These are phyloP conservation scores for Circinella umbellata DNA, from an alignment of 371 early-diverging fungal species.

Conservation along the genomic window DNA sequence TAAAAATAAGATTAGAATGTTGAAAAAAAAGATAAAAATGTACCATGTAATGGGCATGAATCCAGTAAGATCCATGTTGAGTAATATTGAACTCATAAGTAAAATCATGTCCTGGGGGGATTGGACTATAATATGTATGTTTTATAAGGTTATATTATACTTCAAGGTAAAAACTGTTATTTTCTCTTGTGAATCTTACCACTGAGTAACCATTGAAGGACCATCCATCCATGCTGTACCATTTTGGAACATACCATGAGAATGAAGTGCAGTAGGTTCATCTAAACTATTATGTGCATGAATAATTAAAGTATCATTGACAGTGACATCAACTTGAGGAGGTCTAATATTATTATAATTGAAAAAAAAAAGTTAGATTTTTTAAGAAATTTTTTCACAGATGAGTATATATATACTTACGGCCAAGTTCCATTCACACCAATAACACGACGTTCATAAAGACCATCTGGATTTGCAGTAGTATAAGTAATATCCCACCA, in stretches of 20 bases:
- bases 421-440: slow-evolving; percentile 79
- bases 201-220: slow-evolving; percentile 66
- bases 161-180: not conserved
- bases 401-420: slow-evolving; percentile 38
- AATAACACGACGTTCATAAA: slow-evolving; percentile 66
- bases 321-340: slow-evolving; percentile 47
- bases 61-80: slow-evolving; percentile 80
- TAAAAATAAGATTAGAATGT: no score
- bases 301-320: slow-evolving; percentile 65
- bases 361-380: not conserved
- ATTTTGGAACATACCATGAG: slow-evolving; percentile 73
- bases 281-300: slow-evolving; percentile 68
- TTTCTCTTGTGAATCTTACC: slow-evolving; percentile 25
- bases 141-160: no score
- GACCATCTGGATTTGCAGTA: slow-evolving; percentile 69
- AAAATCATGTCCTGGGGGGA: slow-evolving; percentile 52
- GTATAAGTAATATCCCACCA: slow-evolving; percentile 77
- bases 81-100: slow-evolving; percentile 69
- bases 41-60: slow-evolving; percentile 69
- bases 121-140: slow-evolving; percentile 13
- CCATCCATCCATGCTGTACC: slow-evolving; percentile 68
- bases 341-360: slow-evolving; percentile 28
- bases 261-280: slow-evolving; percentile 64
- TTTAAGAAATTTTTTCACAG: not conserved
- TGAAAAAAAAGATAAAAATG: not conserved